A percentile compares a stretch with the other conserved stretches of the same genome.
phyloP scores from a whole-genome alignment of 2,329 filamentous ascomycete genomes.

The Fusarium proliferatum region DNA sequence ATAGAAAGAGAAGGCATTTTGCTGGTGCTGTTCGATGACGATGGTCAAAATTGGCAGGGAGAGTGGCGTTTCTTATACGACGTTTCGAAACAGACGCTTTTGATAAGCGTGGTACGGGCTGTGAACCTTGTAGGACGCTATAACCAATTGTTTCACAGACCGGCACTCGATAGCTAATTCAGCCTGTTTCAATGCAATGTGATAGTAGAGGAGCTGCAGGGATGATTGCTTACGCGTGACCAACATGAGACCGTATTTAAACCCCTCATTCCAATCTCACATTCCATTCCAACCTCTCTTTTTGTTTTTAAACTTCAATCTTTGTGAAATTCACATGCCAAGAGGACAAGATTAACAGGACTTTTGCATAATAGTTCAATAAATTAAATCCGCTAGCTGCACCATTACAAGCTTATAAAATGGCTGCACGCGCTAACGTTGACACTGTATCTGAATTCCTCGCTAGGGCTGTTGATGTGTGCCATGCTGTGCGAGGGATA shows the following conservation, averaged over 20 bases:
- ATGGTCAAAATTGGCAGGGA: neutral
- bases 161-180: neutral
- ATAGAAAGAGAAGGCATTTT: slow-evolving; percentile 15
- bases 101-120: slow-evolving; percentile 9
- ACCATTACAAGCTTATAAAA: slow-evolving; percentile 49
- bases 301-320: neutral
- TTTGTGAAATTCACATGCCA: neutral
- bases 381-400: slow-evolving; percentile 10
- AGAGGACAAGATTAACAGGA: neutral
- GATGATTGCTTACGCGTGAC: slow-evolving; percentile 17
- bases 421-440: slow-evolving; percentile 34
- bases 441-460: slow-evolving; percentile 33
- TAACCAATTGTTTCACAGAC: slow-evolving; percentile 5
- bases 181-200: slow-evolving; percentile 9
- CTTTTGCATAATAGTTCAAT: slow-evolving; percentile 1
- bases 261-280: slow-evolving; percentile 30
- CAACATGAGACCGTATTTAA: slow-evolving; percentile 27
- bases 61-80: slow-evolving; percentile 30
- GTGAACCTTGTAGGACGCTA: slow-evolving; percentile 23
- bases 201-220: slow-evolving; percentile 5
- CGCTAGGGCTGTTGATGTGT: slow-evolving; percentile 15
- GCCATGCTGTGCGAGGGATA: slow-evolving; percentile 9
- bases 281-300: slow-evolving; percentile 3
- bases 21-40: neutral
- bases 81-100: slow-evolving; percentile 12